Evolutionary conservation across 306 rosid species (phyloP), one percentile per base, ranked within the genome.

Genomic region (Rosa chinensis): DNA sequence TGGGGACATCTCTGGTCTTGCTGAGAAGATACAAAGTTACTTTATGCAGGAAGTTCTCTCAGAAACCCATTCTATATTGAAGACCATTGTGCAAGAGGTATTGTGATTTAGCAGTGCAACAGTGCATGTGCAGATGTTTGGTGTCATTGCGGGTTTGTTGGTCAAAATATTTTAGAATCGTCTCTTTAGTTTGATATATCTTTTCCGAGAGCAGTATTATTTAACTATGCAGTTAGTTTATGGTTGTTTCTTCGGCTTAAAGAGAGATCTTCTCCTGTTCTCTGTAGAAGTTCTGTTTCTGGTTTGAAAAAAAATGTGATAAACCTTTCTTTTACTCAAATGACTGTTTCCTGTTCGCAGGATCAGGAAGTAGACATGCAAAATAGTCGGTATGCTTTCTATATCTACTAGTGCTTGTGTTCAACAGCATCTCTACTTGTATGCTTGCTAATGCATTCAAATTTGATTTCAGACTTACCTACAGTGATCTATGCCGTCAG

Each of bases 41-140:
- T 96, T 93, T 86, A 91, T 96, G 98, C 98, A 96, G 89, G 99
- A 96, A 90, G 98, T 96, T 87, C 88, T 96, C 73, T 88, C 99
- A 48, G 94, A 91, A 90, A 93, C 97, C 47, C 96, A 96, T 82
- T 84, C 84, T 75, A 89, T 90, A 81, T 86, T 96, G 84, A 96
- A 91, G 88, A 85, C 70, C 75, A 79, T 88, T 75, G 90, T 90
- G 85, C 89, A 85, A 75, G 97, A 96, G 99, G 99, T 96, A 80
- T 78, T 59, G 48, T 64, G 71, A 77, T 52, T 37, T 64, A 72
- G 63, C 69, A 14, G 66, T 77, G 62, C 47, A 77, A 44, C 66
- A 4, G 45, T 64, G 49, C 18, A 47, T 45, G 37, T 53, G 14
- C 18, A 68, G 48, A 6, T 8, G 16, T 23, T 74, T 23, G 70